Evolutionary conservation across 495 filamentous ascomycete genomes (phyloP), one percentile per base, ranked within the genome.

Genomic region (Patellaria atrata): DNA sequence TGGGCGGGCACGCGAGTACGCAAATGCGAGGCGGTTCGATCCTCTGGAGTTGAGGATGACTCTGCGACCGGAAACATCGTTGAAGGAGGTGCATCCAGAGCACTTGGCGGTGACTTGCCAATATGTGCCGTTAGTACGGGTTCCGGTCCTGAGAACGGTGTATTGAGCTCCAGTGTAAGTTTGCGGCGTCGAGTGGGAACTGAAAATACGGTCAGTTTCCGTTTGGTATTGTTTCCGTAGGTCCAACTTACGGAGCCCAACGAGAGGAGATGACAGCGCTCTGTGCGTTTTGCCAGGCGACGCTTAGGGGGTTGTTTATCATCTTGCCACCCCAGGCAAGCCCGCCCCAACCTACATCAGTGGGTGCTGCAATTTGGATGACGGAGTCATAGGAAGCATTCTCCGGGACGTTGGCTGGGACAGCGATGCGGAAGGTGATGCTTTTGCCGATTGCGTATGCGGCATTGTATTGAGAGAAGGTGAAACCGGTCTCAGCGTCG

Each of bases 271-370:
- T 48, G 1, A 62, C 37, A 0, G 55, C 54, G 3, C 13, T 44
- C 11, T 62, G 48, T 0, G 60, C 60, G 40, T 68, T 61, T 11
- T 56, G 47, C 60, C 62, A 70, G 0, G 37, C 59, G 1, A 70
- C 46, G 0, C 59, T 58, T 24, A 70, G 52, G 8, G 65, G 65
- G 40, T 68, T 66, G 23, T 52, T 53, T 9, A 52, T 42, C 65
- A 70, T 70, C 34, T 53, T 60, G 6, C 65, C 65, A 14, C 59
- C 65, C 63, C 61, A 67, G 1, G 58, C 59, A 11, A 70, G 24
- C 4, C 55, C 62, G 0, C 54, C 58, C 65, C 65, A 70, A 14
- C 58, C 63, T 2, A 55, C 53, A 9, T 43, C 24, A 16, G 51
- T 41, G 4, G 55, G 48, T 9, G 62, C 62, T 13, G 61, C 52